phyloP scores from a whole-genome alignment of 192 early-diverging fungal species.

The Entomortierella beljakovae region DNA sequence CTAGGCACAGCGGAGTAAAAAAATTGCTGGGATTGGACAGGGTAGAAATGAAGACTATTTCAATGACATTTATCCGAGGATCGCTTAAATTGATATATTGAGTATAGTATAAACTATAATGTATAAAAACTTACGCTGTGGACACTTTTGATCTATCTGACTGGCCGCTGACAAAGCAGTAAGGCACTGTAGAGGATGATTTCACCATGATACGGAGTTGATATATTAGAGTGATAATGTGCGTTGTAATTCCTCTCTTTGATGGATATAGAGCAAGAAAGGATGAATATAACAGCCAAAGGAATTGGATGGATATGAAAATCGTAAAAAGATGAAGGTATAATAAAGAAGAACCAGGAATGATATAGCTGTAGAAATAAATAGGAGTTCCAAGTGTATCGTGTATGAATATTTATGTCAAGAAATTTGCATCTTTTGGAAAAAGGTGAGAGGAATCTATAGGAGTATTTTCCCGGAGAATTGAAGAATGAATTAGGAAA shows the following conservation, averaged over 20 bases:
- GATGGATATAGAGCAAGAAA: neutral
- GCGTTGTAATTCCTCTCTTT: neutral
- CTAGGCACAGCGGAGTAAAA: neutral
- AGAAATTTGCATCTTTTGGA: neutral
- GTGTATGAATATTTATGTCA: neutral
- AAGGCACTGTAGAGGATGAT: slow-evolving; percentile 23
- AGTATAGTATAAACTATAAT: too few relatives aligned
- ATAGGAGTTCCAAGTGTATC: neutral
- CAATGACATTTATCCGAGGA: slow-evolving; percentile 21
- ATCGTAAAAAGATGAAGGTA: neutral
- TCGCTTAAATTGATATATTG: neutral
- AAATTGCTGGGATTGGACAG: neutral
- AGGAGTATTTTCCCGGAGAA: too few relatives aligned
- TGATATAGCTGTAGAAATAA: neutral
- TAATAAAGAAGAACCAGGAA: neutral
- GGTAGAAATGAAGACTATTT: neutral
- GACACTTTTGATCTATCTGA: slow-evolving; percentile 9
- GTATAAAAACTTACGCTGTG: slow-evolving; percentile 27
- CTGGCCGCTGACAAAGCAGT: slow-evolving; percentile 55
- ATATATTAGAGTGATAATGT: neutral
- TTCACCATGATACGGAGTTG: slow-evolving; percentile 12
- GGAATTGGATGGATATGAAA: neutral
- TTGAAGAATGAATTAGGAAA: neutral
- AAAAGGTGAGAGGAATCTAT: too few relatives aligned
- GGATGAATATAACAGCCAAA: too few relatives aligned